Evolutionary conservation across 2,329 filamentous ascomycete genomes (phyloP), one percentile per base, ranked within the genome.

Genomic region (Saccharata proteae): DNA sequence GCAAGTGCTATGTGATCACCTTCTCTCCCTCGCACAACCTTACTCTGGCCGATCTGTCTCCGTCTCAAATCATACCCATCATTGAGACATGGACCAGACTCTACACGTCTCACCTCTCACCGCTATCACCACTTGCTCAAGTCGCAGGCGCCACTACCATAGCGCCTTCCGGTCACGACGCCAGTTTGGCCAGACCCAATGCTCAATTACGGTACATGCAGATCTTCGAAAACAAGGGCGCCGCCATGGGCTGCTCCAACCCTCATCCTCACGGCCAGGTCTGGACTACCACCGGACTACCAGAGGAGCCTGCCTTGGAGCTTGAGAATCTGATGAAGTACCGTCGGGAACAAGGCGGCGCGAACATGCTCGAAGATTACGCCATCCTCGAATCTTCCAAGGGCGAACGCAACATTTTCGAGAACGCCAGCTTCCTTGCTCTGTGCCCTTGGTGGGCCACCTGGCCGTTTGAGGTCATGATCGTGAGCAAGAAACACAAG

Each of bases 141-240:
- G 48, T 60, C 24, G 61, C 66, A 11, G 41, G 43, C 16, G 54
- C 61, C 4, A 65, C 60, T 6, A 60, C 61, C 5, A 46, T 69
- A 21, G 56, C 64, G 5, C 61, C 65, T 6, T 52, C 61, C 21
- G 57, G 60, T 14, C 55, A 62, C 7, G 56, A 62, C 9, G 15
- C 17, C 27, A 49, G 48, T 29, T 39, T 55, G 7, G 51, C 59
- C 6, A 58, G 61, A 16, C 78, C 84, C 4, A 74, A 68, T 30
- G 71, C 80, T 32, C 83, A 93, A 57, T 84, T 93, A 47, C 74
- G 80, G 32, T 96, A 93, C 61, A 94, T 98, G 86, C 90, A 98
- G 54, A 96, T 98, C 41, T 98, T 98, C 40, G 90, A 98, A 62
- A 98, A 98, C 65, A 98, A 98, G 61, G 90, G 90, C 30, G 76